phyloP scores from a whole-genome alignment of 2,329 filamentous ascomycete genomes.

The Cadophora gregata region DNA sequence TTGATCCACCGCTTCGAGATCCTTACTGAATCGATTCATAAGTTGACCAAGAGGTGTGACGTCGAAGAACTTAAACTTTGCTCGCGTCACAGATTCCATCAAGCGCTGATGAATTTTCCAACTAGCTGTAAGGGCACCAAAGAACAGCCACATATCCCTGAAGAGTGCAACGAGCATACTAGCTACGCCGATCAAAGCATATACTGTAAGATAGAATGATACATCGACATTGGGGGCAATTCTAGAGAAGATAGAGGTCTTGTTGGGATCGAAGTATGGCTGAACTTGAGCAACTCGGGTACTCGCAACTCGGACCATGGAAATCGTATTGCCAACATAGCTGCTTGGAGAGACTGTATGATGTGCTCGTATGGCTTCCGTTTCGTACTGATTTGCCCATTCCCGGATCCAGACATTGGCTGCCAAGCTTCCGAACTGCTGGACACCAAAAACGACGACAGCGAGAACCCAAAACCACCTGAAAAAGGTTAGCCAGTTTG shows the following conservation, averaged over 20 bases:
- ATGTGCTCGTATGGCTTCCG: constrained; percentile 29
- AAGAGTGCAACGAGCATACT: constrained; percentile 84
- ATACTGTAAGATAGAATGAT: constrained; percentile 81
- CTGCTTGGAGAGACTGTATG: constrained; percentile 32
- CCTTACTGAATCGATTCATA: constrained; percentile 99
- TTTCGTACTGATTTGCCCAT: constrained; percentile 89
- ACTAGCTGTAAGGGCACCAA: constrained; percentile 88
- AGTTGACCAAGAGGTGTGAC: constrained; percentile 93
- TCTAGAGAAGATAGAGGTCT: constrained; percentile 41
- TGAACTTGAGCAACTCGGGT: constrained; percentile 40
- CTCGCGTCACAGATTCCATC: constrained; percentile 80
- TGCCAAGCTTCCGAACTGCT: constrained; percentile 85
- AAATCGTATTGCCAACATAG: constrained; percentile 41
- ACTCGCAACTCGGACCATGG: constrained; percentile 36
- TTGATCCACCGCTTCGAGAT: constrained; percentile 92
- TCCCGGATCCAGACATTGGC: constrained; percentile 94
- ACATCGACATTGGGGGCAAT: constrained; percentile 69
- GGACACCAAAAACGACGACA: constrained; percentile 74
- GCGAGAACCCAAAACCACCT: constrained; percentile 86
- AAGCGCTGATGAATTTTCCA: constrained; percentile 81
- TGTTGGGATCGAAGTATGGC: constrained; percentile 43
- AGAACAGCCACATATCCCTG: constrained; percentile 88
- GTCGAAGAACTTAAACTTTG: constrained; percentile 98
- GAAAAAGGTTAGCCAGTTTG: constrained; percentile 25
- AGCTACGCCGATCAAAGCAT: constrained; percentile 77